Evolutionary conservation across 2,329 filamentous ascomycete genomes (phyloP).

Genomic region (Elsinoe fawcettii): DNA sequence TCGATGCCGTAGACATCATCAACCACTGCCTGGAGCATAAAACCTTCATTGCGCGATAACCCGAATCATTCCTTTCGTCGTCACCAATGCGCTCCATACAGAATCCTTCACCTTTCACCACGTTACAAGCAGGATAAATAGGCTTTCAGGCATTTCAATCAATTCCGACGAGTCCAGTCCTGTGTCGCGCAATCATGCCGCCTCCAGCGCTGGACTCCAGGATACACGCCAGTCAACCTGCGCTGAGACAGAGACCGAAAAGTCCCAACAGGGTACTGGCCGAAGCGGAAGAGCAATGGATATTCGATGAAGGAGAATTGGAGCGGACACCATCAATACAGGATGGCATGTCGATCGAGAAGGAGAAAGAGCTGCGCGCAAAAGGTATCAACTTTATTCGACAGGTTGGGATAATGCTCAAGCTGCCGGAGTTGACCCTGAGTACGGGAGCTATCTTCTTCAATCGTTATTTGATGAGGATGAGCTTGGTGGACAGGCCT

Average conservation of each 20-base stretch:
- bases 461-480: constrained; percentile 91
- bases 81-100: constrained; percentile 11
- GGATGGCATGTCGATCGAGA: constrained; percentile 67
- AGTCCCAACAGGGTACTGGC: constrained; percentile 41
- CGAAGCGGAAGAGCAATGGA: constrained; percentile 67
- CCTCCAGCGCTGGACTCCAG: constrained; percentile 12
- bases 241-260: constrained; percentile 29
- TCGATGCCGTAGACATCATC: constrained; percentile 12
- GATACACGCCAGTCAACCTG: constrained; percentile 30
- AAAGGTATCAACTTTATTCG: constrained; percentile 97
- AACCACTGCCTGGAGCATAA: neutral
- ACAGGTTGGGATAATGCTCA: constrained; percentile 85
- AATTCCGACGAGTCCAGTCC: neutral
- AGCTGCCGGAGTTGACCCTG: constrained; percentile 83
- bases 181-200: constrained; percentile 14
- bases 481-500: constrained; percentile 67
- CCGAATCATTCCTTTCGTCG: neutral
- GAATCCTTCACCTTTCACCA: neutral
- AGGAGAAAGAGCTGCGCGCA: constrained; percentile 72
- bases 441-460: constrained; percentile 92
- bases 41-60: constrained; percentile 1
- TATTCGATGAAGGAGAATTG: constrained; percentile 78
- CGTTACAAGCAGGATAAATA: constrained; percentile 9
- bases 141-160: constrained; percentile 3
- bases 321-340: constrained; percentile 73